These are phyloP conservation scores for Malassezia equina DNA, from an alignment of 1,284 basidiomycete species.

Conservation along the genomic window DNA sequence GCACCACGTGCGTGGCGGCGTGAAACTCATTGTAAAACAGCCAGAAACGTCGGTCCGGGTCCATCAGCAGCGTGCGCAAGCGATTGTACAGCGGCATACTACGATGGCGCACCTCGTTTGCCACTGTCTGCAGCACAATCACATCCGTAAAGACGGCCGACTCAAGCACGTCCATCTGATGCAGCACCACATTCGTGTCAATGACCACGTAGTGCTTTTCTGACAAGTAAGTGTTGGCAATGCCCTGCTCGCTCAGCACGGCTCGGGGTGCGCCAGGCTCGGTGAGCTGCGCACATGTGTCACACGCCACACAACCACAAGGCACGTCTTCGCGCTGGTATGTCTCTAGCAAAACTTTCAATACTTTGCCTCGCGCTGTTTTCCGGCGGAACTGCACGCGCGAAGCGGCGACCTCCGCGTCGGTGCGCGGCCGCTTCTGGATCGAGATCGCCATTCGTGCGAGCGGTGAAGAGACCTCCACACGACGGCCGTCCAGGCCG, in stretches of 20 bases:
- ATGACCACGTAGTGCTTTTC: conserved; percentile 67
- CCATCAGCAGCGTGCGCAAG: conserved; percentile 36
- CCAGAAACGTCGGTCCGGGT: conserved; percentile 42
- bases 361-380: conserved; percentile 83
- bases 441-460: conserved; percentile 36
- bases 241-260: conserved; percentile 25
- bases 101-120: conserved; percentile 90
- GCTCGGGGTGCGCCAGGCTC: conserved; percentile 51
- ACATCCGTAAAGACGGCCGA: conserved; percentile 40
- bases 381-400: conserved; percentile 53
- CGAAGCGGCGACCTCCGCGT: conserved; percentile 23
- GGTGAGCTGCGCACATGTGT: conserved; percentile 47
- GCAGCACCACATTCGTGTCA: conserved; percentile 90
- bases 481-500: background rate
- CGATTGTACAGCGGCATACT: conserved; percentile 80
- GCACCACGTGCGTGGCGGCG: conserved; percentile 25
- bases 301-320: conserved; percentile 73
- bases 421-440: conserved; percentile 37
- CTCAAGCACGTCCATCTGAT: conserved; percentile 54
- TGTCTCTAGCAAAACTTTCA: conserved; percentile 88
- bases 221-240: conserved; percentile 23
- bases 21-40: conserved; percentile 42
- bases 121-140: conserved; percentile 83
- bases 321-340: conserved; percentile 86
- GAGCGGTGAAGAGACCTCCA: background rate